Base-by-base conservation (phyloP, 2,329 filamentous ascomycete genomes). In the Arthroderma sp. region DNA sequence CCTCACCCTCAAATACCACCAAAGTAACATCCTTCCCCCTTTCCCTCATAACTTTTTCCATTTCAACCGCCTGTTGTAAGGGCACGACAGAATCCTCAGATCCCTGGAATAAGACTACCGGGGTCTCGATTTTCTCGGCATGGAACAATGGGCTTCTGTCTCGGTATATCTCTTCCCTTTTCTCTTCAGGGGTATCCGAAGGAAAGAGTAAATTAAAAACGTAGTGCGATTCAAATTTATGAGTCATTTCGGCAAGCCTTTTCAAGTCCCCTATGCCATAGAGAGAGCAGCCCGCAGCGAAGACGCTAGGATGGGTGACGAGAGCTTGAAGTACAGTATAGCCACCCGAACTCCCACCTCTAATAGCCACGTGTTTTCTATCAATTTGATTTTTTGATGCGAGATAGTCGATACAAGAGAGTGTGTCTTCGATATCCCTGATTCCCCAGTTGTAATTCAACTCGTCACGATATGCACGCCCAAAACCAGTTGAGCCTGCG, bases 11-110 rank as follows among this genome's bases (percentile, higher is more conserved):
- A 38, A 38, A 38, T 4, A 38, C 13, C 4, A 38, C 13, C 9
- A 38, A 9, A 3, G 35, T n/a, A 11, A 38, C 35, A 38, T 38
- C 35, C 15, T 38, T 38, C 9, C 35, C 35, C 4, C 35, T 13
- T 13, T 38, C 35, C 2, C 13, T 38, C 35, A 38, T 38, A 2
- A 38, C 35, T n/a, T 38, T 38, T 13, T 38, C 35, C 35, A 38
- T 38, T 13, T 38, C 35, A 38, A 38, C 11, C 9, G 35, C 35
- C 35, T 38, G 35, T 38, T 38, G 35, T 9, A 38, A n/a, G 2
- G 35, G 35, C 2, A 38, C 35, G 13, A 38, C 35, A 38, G 35
- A 9, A n/a, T 5, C 65, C 39, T 43, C 39, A 8, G 39, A 19
- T 17, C 39, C 39, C 6, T 43, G 39, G 13, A 43, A 38, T 38